Evolutionary conservation across 2,329 filamentous ascomycete species (phyloP), one percentile per base, ranked within the genome.

Genomic region (Peltaster fructicola): DNA sequence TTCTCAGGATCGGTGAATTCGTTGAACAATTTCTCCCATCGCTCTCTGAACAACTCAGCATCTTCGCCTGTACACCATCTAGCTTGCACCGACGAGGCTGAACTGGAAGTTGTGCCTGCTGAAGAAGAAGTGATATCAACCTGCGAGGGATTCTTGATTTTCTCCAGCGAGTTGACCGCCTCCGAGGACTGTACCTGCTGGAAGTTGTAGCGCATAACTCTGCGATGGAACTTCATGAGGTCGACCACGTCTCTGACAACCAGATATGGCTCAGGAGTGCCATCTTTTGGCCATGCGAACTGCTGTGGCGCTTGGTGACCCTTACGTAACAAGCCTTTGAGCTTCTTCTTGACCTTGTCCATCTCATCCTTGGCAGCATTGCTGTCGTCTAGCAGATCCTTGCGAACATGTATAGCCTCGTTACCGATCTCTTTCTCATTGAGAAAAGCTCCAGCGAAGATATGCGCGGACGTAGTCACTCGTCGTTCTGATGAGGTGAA

Each of bases 271-370:
- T 98, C 88, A 2, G 84, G 81, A 54, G 88, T 88, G 36, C 88
- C 85, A 20, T 80, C 71, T 37, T 70, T 68, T 2, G 88, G 88
- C 88, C 88, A 98, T n/a, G 88, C 81, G 47, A 98, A 98, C 44
- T 98, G 82, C 10, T 85, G 73, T 7, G 88, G 88, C 1, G 85
- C 79, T 44, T 88, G 78, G 33, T 82, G 80, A n/a, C 85, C 88
- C 50, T 92, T 79, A 15, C 88, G 73, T 30, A 98, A 54, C 11
- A 98, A 63, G 1, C 80, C 74, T 56, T 98, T 98, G 14, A 98
- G 65, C 68, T 91, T 93, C 67, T 98, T 98, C 64, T 98, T 98
- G 28, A 98, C 88, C 53, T 92, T 93, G 54, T 98, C 90, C 78
- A 93, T 98, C 44, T 92, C 82, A 48, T 98, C 88, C 50, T 98